Percentiles rank a stretch among this genome's conserved stretches.
Conservation (phyloP, 345 rosid species). For the Linum usitatissimum region DNA sequence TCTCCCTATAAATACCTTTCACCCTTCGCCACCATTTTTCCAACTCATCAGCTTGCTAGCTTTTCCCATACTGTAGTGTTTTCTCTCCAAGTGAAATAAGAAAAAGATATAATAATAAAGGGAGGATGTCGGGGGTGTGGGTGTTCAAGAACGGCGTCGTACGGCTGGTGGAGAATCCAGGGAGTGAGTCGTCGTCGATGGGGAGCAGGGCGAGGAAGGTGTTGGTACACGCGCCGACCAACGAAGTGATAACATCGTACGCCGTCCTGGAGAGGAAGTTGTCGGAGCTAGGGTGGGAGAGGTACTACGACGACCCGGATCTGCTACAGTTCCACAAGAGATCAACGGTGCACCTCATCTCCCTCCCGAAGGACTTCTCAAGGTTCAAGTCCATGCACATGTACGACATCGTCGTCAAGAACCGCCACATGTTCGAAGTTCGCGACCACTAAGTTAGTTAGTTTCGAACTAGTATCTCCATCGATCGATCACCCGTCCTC, state of each 20-base stretch:
- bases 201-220: conserved; percentile 26
- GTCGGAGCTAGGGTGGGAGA: conserved; percentile 66
- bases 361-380: conserved; percentile 63
- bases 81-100: background rate
- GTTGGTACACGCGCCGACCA: conserved; percentile 42
- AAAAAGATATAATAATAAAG: too few species aligned
- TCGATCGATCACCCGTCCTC: too few species aligned
- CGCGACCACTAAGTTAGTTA: conserved; percentile 28
- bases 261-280: conserved; percentile 45
- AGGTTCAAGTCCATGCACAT: conserved; percentile 64
- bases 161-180: conserved; percentile 53
- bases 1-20: background rate
- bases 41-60: background rate
- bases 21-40: background rate
- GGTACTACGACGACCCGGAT: conserved; percentile 51
- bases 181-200: conserved; percentile 27
- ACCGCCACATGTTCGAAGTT: conserved; percentile 58
- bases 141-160: conserved; percentile 58
- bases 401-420: conserved; percentile 80
- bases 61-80: background rate
- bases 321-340: conserved; percentile 70
- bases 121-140: conserved; percentile 74
- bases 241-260: conserved; percentile 59
- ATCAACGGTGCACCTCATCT: conserved; percentile 52
- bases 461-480: background rate